A percentile compares a stretch with the other conserved stretches of the same genome.
phyloP scores from a whole-genome alignment of 495 filamentous ascomycete species.

The Tuber aestivum region DNA sequence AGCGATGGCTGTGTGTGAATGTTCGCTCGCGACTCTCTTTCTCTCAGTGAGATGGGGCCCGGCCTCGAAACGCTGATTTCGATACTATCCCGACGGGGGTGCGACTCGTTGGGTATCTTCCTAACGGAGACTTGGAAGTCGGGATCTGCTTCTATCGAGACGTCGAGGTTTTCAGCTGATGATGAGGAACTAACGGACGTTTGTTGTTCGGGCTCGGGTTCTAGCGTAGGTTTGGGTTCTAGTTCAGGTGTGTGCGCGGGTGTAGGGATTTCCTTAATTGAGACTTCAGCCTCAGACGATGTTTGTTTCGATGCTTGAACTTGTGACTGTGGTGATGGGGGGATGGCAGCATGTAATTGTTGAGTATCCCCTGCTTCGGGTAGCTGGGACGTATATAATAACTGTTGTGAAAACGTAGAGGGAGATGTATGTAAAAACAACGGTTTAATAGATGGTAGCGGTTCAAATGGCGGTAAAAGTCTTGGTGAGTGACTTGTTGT shows the following conservation, averaged over 20 bases:
- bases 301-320: not conserved
- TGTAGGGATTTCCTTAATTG: not conserved
- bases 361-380: not conserved
- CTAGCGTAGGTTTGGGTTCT: not conserved
- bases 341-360: not conserved
- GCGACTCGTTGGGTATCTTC: conserved; percentile 15
- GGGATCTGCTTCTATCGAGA: conserved; percentile 29
- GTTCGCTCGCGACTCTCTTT: conserved; percentile 9
- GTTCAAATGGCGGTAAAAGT: not conserved
- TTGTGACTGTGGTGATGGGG: not conserved
- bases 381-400: not conserved
- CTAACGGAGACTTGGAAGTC: conserved; percentile 24
- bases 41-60: not conserved
- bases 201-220: not conserved
- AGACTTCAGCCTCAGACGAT: not conserved
- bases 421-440: not conserved
- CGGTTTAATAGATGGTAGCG: not conserved
- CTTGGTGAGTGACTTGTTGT: not conserved
- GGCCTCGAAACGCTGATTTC: conserved; percentile 19
- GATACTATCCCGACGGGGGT: conserved; percentile 11
- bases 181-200: not conserved
- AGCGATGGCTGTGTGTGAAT: conserved; percentile 30
- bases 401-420: not conserved
- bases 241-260: not conserved
- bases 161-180: conserved; percentile 8